Percentiles rank a stretch among this genome's conserved stretches.
Evolutionary conservation across 116 monocot species (phyloP).

Genomic region (Phalaenopsis hybrid): DNA sequence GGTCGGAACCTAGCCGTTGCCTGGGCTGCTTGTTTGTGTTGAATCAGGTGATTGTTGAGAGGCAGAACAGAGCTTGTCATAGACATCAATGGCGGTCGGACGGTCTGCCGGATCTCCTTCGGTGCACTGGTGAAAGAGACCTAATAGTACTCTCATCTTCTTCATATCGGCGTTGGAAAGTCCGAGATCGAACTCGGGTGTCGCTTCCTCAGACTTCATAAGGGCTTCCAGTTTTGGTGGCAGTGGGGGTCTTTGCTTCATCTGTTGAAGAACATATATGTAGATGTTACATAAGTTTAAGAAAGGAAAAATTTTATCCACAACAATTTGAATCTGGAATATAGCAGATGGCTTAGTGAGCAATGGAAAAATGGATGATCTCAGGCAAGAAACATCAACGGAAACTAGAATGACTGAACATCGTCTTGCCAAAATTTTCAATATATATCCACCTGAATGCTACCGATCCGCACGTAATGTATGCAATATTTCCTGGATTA

Average conservation of each 20-base stretch:
- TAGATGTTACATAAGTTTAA: too few species aligned
- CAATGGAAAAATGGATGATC: too few species aligned
- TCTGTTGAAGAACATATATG: slow-evolving; percentile 22
- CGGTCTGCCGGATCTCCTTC: slow-evolving; percentile 50
- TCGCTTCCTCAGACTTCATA: slow-evolving; percentile 20
- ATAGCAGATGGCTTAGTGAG: too few species aligned
- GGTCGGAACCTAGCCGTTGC: background rate
- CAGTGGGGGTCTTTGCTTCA: slow-evolving; percentile 56
- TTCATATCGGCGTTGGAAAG: slow-evolving; percentile 25
- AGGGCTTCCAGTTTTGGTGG: slow-evolving; percentile 53
- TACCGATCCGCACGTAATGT: too few species aligned
- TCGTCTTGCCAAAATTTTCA: too few species aligned
- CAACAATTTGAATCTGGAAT: too few species aligned
- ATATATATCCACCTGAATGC: too few species aligned
- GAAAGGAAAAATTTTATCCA: too few species aligned
- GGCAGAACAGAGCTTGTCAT: slow-evolving; percentile 27
- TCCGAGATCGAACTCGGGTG: slow-evolving; percentile 10
- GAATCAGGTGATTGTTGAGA: background rate
- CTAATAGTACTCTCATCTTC: slow-evolving; percentile 47
- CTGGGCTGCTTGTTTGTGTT: background rate
- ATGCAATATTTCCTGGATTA: too few species aligned
- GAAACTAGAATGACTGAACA: too few species aligned
- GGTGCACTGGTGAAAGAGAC: slow-evolving; percentile 62
- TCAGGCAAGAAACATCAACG: too few species aligned
- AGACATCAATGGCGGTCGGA: slow-evolving; percentile 52